phyloP scores from a whole-genome alignment of 257 asterid species.

The Linderniella brevidens region DNA sequence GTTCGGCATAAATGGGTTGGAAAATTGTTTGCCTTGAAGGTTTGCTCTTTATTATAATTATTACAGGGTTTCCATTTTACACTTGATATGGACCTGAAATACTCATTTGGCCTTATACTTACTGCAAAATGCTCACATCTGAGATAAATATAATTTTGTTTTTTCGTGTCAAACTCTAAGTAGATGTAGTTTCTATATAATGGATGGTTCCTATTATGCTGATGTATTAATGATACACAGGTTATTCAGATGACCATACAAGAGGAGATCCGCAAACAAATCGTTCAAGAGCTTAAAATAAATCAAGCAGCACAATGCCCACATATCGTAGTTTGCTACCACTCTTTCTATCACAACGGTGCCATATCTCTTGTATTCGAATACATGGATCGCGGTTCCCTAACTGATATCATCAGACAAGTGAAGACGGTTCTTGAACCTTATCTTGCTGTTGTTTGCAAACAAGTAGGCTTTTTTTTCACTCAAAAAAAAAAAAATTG shows the following conservation, averaged over 20 bases:
- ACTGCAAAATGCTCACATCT: too few species aligned
- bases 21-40: constrained; percentile 85
- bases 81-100: too few species aligned
- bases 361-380: constrained; percentile 87
- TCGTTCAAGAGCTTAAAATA: constrained; percentile 95
- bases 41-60: constrained; percentile 10
- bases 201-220: too few species aligned
- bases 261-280: constrained; percentile 93
- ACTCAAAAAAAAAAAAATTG: neutral
- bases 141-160: too few species aligned
- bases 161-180: too few species aligned
- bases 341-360: constrained; percentile 96
- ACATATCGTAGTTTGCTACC: constrained; percentile 84
- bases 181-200: too few species aligned
- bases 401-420: constrained; percentile 48
- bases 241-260: constrained; percentile 93
- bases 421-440: constrained; percentile 91
- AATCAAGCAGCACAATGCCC: constrained; percentile 88
- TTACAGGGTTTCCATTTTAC: too few species aligned
- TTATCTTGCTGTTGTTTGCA: constrained; percentile 82
- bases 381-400: constrained; percentile 99
- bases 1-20: constrained; percentile 97
- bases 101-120: too few species aligned
- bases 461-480: constrained; percentile 47
- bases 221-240: constrained; percentile 17